Evolutionary conservation across 2,329 filamentous ascomycete genomes (phyloP).

Genomic region (Zalaria obscura): DNA sequence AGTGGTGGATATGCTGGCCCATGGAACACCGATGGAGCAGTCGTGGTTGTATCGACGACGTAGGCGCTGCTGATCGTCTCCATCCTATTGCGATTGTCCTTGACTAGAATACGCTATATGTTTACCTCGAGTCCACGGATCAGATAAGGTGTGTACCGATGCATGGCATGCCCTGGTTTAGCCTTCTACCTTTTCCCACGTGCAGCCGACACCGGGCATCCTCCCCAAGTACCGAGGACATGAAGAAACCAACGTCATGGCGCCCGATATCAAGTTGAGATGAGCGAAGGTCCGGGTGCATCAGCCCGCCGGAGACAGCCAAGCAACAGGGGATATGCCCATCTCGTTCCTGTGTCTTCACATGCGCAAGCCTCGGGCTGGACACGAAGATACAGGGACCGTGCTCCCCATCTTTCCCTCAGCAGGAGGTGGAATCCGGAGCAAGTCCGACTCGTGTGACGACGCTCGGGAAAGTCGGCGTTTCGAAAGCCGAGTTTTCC

Average conservation of each 20-base stretch:
- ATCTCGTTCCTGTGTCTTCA: too few relatives aligned
- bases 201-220: conserved; percentile 1
- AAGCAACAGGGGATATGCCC: too few relatives aligned
- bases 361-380: neutral
- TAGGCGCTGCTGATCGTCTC: conserved; percentile 2
- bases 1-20: conserved; percentile 56
- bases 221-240: neutral
- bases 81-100: conserved; percentile 3
- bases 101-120: neutral
- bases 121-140: conserved; percentile 1
- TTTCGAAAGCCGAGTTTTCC: too few relatives aligned
- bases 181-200: neutral
- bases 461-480: too few relatives aligned
- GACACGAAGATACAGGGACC: neutral
- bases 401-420: neutral
- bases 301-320: neutral
- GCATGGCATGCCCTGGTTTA: conserved; percentile 1
- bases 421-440: too few relatives aligned
- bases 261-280: neutral
- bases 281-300: neutral
- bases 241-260: neutral
- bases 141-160: conserved; percentile 5
- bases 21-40: conserved; percentile 43
- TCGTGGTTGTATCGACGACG: conserved; percentile 2
- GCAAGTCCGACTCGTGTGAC: too few relatives aligned